phyloP scores from a whole-genome alignment of 257 asterid genomes.

The Coffea canephora region DNA sequence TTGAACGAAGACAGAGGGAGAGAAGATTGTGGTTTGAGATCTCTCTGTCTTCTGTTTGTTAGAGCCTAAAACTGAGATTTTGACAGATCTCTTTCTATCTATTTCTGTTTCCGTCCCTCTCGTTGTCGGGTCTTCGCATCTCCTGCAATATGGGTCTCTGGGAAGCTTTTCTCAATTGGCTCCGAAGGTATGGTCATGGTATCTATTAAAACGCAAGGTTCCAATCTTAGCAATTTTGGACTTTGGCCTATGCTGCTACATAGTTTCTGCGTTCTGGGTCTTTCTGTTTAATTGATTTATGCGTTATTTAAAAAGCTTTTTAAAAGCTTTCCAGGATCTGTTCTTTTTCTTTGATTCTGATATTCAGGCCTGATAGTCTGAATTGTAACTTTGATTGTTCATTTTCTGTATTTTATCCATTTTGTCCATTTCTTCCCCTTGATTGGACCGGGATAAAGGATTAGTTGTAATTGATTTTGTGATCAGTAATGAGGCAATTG shows the following conservation, averaged over 20 bases:
- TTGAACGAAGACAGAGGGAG: slow-evolving; percentile 10
- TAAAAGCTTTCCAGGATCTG: slow-evolving; percentile 4
- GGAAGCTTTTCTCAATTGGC: slow-evolving; percentile 99
- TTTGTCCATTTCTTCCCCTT: not conserved
- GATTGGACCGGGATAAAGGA: not conserved
- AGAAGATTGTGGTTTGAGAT: slow-evolving; percentile 8
- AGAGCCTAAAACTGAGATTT: not conserved
- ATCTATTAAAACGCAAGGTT: not conserved
- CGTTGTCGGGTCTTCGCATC: slow-evolving; percentile 32
- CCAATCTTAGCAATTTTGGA: not conserved
- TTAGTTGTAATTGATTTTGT: not conserved
- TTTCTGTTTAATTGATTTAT: not conserved
- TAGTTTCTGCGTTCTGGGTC: not conserved
- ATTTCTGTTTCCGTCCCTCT: not conserved
- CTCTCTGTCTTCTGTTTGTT: slow-evolving; percentile 21
- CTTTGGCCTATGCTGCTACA: not conserved
- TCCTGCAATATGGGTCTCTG: slow-evolving; percentile 69
- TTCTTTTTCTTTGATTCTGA: not conserved
- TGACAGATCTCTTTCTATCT: slow-evolving; percentile 1
- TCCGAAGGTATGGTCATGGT: slow-evolving; percentile 54
- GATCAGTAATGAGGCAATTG: not conserved
- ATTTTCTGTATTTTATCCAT: not conserved
- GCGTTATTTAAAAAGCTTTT: not conserved
- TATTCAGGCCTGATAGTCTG: not conserved
- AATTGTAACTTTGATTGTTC: not conserved